A percentile compares a stretch with the other conserved stretches of the same genome.
phyloP scores from a whole-genome alignment of 495 filamentous ascomycete genomes.

The Penicillium cinerascens region DNA sequence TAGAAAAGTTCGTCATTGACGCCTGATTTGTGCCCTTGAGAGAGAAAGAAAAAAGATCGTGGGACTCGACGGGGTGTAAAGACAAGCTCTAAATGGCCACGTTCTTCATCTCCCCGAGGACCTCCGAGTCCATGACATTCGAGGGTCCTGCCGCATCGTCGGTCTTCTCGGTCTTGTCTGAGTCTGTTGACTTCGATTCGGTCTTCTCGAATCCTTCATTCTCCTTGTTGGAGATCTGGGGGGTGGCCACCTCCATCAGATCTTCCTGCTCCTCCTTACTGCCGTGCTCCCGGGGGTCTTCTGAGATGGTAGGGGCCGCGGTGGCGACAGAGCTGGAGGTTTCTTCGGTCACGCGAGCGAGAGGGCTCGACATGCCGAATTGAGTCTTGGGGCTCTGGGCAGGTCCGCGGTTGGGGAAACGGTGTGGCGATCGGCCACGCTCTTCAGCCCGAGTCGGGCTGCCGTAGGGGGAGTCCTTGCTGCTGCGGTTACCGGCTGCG shows the following conservation, averaged over 20 bases:
- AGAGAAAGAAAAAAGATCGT: conserved; percentile 9
- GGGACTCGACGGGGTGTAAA: conserved; percentile 2
- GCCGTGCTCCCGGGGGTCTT: conserved; percentile 30
- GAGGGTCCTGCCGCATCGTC: conserved; percentile 28
- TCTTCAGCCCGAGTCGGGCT: conserved; percentile 50
- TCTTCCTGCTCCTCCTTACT: conserved; percentile 34
- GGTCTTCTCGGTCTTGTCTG: conserved; percentile 31
- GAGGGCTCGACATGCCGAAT: conserved; percentile 51
- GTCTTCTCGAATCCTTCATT: conserved; percentile 32
- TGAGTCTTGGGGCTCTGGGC: conserved; percentile 48
- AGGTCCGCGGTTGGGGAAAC: conserved; percentile 46
- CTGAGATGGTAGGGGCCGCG: conserved; percentile 33
- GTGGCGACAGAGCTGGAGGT: conserved; percentile 33
- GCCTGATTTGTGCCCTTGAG: conserved; percentile 25
- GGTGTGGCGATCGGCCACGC: conserved; percentile 52
- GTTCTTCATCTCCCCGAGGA: conserved; percentile 55
- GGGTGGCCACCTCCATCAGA: conserved; percentile 46
- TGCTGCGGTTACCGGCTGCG: conserved; percentile 35
- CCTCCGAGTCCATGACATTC: conserved; percentile 34
- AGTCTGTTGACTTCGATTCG: conserved; percentile 16
- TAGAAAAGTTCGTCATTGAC: conserved; percentile 24
- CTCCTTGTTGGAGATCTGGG: conserved; percentile 37
- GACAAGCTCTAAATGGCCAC: conserved; percentile 46
- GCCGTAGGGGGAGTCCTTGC: conserved; percentile 49
- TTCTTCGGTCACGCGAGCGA: conserved; percentile 53